Evolutionary conservation across 495 filamentous ascomycete genomes (phyloP), one percentile per base, ranked within the genome.

Genomic region (Astrothelium macrocarpum): DNA sequence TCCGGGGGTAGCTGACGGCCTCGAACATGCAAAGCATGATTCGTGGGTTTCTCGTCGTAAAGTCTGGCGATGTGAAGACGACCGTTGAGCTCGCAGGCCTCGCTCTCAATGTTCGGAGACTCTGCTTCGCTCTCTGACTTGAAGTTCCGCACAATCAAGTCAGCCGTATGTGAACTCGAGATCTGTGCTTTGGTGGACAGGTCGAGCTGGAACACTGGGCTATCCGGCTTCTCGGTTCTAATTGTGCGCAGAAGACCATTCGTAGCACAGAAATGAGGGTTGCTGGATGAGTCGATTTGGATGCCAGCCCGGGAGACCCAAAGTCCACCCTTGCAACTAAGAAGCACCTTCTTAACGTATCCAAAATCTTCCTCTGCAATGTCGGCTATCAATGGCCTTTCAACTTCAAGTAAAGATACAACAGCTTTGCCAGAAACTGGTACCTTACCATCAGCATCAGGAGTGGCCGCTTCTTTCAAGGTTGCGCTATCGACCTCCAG

Each of bases 321-420:
- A 46, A 63, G 42, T 31, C 42, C 25, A 25, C 61, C 45, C 49
- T 58, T 63, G 59, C 32, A 45, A 46, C 25, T 42, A 14, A 11
- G 23, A 16, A 61, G 59, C 31, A 61, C 26, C 34, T 61, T 61
- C 59, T 46, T 36, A 16, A 61, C 25, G 31, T 46, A 23, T 14
- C 29, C 59, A 16, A 45, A 61, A 14, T 61, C 32, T 20, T 29
- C 34, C 34, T 61, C 31, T 43, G 59, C 43, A 46, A 61, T 45
- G 2, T 61, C 59, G 12, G 59, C 39, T 31, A 63, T 43, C 39
- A 63, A 12, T 11, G 61, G 42, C 14, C 61, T 29, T 49, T 63
- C 61, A 23, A 56, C 20, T 56, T 63, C 61, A n/a, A 53, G 42
- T 26, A 63, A 53, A 32, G 28, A 49, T 25, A 56, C 49, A 56